Conservation (phyloP, 495 filamentous ascomycete genomes). For the Aeminium ludgeri region DNA sequence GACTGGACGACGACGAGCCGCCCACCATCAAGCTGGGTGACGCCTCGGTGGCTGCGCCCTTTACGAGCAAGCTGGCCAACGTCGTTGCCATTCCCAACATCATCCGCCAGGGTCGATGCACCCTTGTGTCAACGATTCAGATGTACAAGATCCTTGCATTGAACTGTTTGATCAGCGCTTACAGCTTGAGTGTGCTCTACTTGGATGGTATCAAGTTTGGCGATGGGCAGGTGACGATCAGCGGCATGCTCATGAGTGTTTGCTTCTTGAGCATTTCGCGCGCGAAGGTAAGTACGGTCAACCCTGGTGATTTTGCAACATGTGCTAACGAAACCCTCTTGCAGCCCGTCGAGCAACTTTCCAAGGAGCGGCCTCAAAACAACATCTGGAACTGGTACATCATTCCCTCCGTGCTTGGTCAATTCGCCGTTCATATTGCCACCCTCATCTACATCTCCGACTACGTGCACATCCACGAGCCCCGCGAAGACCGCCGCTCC, state of each 20-base stretch:
- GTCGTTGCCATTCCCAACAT: conserved; percentile 97
- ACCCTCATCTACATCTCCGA: conserved; percentile 89
- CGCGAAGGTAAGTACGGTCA: conserved; percentile 44
- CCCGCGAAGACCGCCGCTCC: conserved; percentile 42
- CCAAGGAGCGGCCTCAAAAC: conserved; percentile 92
- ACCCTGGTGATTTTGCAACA: neutral
- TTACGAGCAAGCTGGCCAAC: conserved; percentile 93
- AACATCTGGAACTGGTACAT: conserved; percentile 99
- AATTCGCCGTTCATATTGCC: conserved; percentile 90
- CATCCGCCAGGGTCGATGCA: conserved; percentile 91
- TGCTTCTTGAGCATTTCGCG: conserved; percentile 96
- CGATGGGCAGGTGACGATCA: conserved; percentile 96
- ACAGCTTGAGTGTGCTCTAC: conserved; percentile 91
- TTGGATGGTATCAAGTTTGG: conserved; percentile 98
- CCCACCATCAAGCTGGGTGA: conserved; percentile 95
- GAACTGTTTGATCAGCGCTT: conserved; percentile 96
- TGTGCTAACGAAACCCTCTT: conserved; percentile 5
- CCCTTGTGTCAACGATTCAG: conserved; percentile 93
- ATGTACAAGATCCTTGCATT: conserved; percentile 99
- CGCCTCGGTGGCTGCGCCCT: conserved; percentile 90
- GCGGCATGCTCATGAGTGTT: conserved; percentile 98
- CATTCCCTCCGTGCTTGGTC: conserved; percentile 90
- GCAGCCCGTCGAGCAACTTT: conserved; percentile 78
- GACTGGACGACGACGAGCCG: conserved; percentile 76
- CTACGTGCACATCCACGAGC: conserved; percentile 67